Conservation (phyloP, 345 rosid genomes). For the Gossypioides kirkii region DNA sequence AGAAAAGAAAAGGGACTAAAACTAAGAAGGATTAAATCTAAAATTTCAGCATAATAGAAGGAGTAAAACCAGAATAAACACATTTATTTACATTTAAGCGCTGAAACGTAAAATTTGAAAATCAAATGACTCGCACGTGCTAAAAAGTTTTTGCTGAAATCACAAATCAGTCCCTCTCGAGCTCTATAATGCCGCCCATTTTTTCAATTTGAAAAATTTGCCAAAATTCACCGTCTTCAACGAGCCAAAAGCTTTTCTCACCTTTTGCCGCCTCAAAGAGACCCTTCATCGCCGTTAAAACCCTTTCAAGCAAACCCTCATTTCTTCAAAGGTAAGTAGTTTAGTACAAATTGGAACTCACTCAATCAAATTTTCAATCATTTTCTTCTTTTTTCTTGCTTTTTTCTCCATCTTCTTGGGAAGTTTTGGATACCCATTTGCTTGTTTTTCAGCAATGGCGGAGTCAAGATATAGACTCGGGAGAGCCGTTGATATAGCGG, state of each 20-base stretch:
- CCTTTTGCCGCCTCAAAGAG: background rate
- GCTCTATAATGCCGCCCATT: constrained; percentile 30
- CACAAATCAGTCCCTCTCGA: too few species aligned
- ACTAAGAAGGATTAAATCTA: background rate
- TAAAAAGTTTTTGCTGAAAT: background rate
- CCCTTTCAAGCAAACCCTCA: background rate
- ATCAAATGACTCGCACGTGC: constrained; percentile 6
- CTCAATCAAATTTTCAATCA: background rate
- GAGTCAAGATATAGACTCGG: constrained; percentile 66
- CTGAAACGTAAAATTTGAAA: constrained; percentile 11
- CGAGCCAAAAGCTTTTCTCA: background rate
- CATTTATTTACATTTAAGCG: background rate
- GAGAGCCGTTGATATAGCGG: constrained; percentile 49
- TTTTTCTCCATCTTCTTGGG: background rate
- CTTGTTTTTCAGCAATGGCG: constrained; percentile 31
- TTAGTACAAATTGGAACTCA: background rate
- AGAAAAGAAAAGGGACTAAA: too few species aligned
- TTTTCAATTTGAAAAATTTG: constrained; percentile 23
- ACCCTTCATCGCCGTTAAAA: background rate
- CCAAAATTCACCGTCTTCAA: constrained; percentile 18
- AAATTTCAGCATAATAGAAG: background rate
- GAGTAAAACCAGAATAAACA: background rate
- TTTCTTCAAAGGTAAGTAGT: background rate
- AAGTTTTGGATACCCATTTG: background rate
- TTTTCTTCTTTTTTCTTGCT: background rate